A percentile compares a stretch with the other conserved stretches of the same genome.
Conservation (phyloP, 139 green algal species). For the Haematococcus sp. region DNA sequence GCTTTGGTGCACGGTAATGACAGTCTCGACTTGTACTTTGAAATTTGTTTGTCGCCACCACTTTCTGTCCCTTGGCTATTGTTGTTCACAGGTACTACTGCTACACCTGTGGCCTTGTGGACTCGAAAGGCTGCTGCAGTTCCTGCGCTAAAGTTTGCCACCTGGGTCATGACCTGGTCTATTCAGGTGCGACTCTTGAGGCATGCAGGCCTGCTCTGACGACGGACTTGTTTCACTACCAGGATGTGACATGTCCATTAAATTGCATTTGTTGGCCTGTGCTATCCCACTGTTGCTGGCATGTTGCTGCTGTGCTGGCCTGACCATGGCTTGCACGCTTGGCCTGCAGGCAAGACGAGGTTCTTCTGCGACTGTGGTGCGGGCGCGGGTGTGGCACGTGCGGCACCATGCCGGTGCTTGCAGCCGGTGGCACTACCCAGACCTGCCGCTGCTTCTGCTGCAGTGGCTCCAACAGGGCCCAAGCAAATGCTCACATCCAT, state of each 20-base stretch:
- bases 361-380: slow-evolving; percentile 65
- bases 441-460: neutral
- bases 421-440: neutral
- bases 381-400: neutral
- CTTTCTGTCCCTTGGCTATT: too few relatives aligned
- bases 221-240: too few relatives aligned
- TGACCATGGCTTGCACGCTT: too few relatives aligned
- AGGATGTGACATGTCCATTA: too few relatives aligned
- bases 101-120: slow-evolving; percentile 64
- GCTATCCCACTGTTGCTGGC: too few relatives aligned
- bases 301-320: too few relatives aligned
- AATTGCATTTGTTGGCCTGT: too few relatives aligned
- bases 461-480: neutral
- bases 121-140: slow-evolving; percentile 59
- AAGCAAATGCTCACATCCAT: too few relatives aligned
- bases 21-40: too few relatives aligned
- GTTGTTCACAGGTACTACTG: slow-evolving; percentile 46
- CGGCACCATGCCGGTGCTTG: slow-evolving; percentile 16
- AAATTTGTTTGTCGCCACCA: too few relatives aligned
- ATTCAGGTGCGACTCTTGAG: slow-evolving; percentile 25
- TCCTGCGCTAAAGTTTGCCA: slow-evolving; percentile 59
- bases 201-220: neutral
- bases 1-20: too few relatives aligned
- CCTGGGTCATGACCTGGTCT: slow-evolving; percentile 61
- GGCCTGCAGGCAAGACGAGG: slow-evolving; percentile 16